Evolutionary conservation across 768 basidiomycete genomes (phyloP).

Genomic region (Lyophyllum decastes): DNA sequence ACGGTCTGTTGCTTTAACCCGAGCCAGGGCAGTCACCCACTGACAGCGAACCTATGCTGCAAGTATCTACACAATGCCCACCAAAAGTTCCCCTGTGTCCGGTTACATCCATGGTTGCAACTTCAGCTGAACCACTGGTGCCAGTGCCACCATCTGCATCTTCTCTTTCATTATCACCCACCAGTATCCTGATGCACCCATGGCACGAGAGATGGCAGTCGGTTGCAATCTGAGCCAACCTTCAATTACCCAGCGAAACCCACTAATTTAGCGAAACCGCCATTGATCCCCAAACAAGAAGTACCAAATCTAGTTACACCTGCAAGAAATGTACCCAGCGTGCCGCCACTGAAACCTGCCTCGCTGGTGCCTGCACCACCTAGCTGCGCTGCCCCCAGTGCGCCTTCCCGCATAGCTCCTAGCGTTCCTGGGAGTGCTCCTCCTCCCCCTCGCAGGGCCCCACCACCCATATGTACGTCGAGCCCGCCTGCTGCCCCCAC

Average conservation of each 20-base stretch:
- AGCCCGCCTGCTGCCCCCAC: slow-evolving; percentile 30
- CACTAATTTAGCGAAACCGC: slow-evolving; percentile 65
- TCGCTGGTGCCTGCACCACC: slow-evolving; percentile 37
- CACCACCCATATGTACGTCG: slow-evolving; percentile 34
- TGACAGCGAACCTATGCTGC: neutral
- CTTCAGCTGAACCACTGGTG: neutral
- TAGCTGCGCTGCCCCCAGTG: slow-evolving; percentile 30
- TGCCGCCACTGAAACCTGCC: slow-evolving; percentile 21
- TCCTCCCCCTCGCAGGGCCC: slow-evolving; percentile 42
- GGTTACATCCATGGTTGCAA: neutral
- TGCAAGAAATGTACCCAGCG: neutral
- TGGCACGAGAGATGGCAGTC: slow-evolving; percentile 12
- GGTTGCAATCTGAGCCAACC: neutral
- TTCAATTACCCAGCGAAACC: slow-evolving; percentile 51
- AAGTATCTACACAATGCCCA: neutral
- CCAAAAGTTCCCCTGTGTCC: neutral
- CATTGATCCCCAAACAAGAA: slow-evolving; percentile 58
- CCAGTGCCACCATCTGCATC: neutral
- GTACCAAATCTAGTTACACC: slow-evolving; percentile 9
- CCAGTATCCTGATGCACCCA: slow-evolving; percentile 13
- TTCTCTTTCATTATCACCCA: slow-evolving; percentile 1
- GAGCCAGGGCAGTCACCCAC: neutral
- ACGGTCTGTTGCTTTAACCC: neutral
- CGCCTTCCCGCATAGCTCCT: slow-evolving; percentile 42
- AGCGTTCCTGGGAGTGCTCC: slow-evolving; percentile 34